Evolutionary conservation across 768 basidiomycete genomes (phyloP).

Genomic region (Rubroboletus satanas): DNA sequence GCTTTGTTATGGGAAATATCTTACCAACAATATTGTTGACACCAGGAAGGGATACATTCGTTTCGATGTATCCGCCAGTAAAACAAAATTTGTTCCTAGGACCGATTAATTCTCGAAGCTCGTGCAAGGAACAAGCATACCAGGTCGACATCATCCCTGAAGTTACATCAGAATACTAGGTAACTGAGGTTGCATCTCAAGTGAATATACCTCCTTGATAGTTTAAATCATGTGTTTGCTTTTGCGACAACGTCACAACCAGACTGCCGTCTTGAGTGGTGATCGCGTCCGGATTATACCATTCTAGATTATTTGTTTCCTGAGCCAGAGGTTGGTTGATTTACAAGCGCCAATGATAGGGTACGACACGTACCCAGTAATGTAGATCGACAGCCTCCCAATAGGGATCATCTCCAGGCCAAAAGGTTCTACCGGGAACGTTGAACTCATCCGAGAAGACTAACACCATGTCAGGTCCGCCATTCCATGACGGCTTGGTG

Average conservation of each 20-base stretch:
- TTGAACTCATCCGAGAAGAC: slow-evolving; percentile 86
- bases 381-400: slow-evolving; percentile 59
- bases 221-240: slow-evolving; percentile 42
- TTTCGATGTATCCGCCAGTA: slow-evolving; percentile 74
- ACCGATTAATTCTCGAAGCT: slow-evolving; percentile 4
- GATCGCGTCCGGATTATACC: slow-evolving; percentile 50
- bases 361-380: slow-evolving; percentile 36
- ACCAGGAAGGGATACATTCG: slow-evolving; percentile 61
- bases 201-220: slow-evolving; percentile 37
- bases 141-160: slow-evolving; percentile 48
- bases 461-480: slow-evolving; percentile 52
- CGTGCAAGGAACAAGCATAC: slow-evolving; percentile 13
- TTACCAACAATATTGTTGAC: slow-evolving; percentile 55
- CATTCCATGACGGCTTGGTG: slow-evolving; percentile 50
- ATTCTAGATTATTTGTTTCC: slow-evolving; percentile 53
- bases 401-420: slow-evolving; percentile 81
- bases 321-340: slow-evolving; percentile 25
- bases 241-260: slow-evolving; percentile 47
- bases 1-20: neutral
- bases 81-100: slow-evolving; percentile 89
- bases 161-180: slow-evolving; percentile 33
- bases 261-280: slow-evolving; percentile 51
- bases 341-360: slow-evolving; percentile 24
- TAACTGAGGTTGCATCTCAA: slow-evolving; percentile 12
- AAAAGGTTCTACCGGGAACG: slow-evolving; percentile 68